phyloP scores from a whole-genome alignment of 345 rosid species.

The Lumnitzera littorea region DNA sequence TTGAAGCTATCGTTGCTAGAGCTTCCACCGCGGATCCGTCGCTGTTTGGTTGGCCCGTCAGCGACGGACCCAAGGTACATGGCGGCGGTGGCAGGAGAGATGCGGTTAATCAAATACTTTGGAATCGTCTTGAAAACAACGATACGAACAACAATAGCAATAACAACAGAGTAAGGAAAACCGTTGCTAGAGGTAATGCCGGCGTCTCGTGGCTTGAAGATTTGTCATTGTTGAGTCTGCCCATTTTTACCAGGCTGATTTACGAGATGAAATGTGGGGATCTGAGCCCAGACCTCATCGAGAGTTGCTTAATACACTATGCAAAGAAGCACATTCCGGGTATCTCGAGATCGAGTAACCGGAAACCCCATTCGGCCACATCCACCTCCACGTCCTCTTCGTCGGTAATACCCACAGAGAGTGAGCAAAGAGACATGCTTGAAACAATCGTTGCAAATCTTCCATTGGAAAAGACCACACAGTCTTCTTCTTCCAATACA shows the following conservation, averaged over 20 bases:
- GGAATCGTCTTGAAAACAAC: conserved; percentile 17
- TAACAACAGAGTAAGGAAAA: conserved; percentile 17
- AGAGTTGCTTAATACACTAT: conserved; percentile 73
- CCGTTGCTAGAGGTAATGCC: conserved; percentile 15
- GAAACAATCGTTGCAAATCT: conserved; percentile 62
- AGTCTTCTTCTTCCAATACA: conserved; percentile 43
- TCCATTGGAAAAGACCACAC: conserved; percentile 48
- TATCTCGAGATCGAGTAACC: conserved; percentile 40
- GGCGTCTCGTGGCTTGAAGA: conserved; percentile 70
- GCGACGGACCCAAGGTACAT: conserved; percentile 20
- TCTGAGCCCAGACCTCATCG: conserved; percentile 52
- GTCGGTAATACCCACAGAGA: conserved; percentile 38
- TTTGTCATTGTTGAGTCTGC: conserved; percentile 44
- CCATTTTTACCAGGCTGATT: conserved; percentile 53
- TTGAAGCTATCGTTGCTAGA: conserved; percentile 51
- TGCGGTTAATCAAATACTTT: conserved; percentile 27
- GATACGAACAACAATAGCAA: conserved; percentile 44
- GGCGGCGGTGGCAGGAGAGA: conserved; percentile 2
- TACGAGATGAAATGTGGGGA: conserved; percentile 48
- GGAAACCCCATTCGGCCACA: conserved; percentile 38
- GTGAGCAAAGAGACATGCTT: conserved; percentile 68
- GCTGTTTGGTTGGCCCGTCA: conserved; percentile 92
- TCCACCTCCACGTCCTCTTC: conserved; percentile 24
- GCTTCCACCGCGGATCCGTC: conserved; percentile 68
- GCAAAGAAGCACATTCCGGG: conserved; percentile 85